Evolutionary conservation across 495 filamentous ascomycete species (phyloP).

Genomic region (Xylaria intraflava): DNA sequence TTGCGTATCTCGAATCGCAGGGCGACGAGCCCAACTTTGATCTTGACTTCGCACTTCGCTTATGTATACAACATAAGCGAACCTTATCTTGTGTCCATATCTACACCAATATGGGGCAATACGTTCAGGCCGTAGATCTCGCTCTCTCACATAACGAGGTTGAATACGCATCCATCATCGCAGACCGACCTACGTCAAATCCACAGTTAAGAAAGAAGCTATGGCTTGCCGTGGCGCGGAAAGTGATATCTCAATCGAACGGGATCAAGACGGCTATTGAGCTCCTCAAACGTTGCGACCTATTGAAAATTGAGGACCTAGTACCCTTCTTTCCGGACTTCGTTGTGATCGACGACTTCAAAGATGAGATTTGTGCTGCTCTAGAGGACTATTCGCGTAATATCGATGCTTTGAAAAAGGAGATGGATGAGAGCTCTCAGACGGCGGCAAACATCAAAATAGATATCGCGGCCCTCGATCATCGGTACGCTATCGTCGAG

Average conservation of each 20-base stretch:
- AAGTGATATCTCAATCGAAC: slow-evolving; percentile 75
- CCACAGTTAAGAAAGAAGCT: slow-evolving; percentile 81
- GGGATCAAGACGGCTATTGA: slow-evolving; percentile 94
- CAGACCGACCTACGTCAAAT: slow-evolving; percentile 77
- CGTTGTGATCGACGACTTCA: slow-evolving; percentile 98
- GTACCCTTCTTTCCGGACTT: slow-evolving; percentile 99
- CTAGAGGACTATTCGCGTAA: slow-evolving; percentile 85
- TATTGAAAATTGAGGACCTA: slow-evolving; percentile 90
- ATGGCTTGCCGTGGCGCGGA: slow-evolving; percentile 89
- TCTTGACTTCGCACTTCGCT: slow-evolving; percentile 90
- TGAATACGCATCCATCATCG: slow-evolving; percentile 79
- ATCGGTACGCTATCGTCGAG: slow-evolving; percentile 91
- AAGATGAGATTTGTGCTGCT: slow-evolving; percentile 91
- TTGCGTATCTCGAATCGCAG: slow-evolving; percentile 79
- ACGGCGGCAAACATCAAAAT: slow-evolving; percentile 84
- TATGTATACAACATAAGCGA: slow-evolving; percentile 89
- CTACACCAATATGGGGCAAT: slow-evolving; percentile 91
- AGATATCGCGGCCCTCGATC: slow-evolving; percentile 77
- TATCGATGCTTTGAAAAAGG: slow-evolving; percentile 81
- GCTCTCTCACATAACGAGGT: slow-evolving; percentile 83
- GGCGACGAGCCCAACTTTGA: slow-evolving; percentile 69
- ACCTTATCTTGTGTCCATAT: slow-evolving; percentile 93
- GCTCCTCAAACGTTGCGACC: slow-evolving; percentile 83
- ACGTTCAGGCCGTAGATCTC: slow-evolving; percentile 83
- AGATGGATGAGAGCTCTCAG: slow-evolving; percentile 88